Evolutionary conservation across 2,329 filamentous ascomycete species (phyloP).

Genomic region (Stachybotrys elegans): DNA sequence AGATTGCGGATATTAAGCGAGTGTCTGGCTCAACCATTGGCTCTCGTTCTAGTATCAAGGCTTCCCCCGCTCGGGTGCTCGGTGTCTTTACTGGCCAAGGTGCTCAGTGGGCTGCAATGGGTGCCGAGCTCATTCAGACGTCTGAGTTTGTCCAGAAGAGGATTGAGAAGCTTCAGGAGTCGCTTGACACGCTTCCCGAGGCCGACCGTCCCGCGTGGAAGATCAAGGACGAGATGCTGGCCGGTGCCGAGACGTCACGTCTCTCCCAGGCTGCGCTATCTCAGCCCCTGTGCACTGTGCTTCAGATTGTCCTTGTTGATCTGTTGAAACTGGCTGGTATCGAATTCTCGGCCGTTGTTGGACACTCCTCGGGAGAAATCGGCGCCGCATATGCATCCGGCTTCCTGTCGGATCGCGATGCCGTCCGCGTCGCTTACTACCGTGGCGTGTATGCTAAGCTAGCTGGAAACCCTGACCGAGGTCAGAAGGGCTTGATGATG

Average conservation of each 20-base stretch:
- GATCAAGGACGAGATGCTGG: conserved; percentile 16
- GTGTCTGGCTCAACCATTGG: background rate
- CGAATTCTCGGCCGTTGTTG: conserved; percentile 31
- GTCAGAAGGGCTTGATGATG: conserved; percentile 12
- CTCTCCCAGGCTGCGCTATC: conserved; percentile 20
- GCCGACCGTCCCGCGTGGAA: conserved; percentile 19
- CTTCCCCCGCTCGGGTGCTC: too few species aligned
- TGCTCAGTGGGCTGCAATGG: conserved; percentile 29
- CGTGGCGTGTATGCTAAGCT: background rate
- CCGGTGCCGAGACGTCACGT: conserved; percentile 6
- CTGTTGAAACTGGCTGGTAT: conserved; percentile 24
- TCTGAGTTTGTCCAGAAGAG: conserved; percentile 8
- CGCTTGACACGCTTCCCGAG: conserved; percentile 12
- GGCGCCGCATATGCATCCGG: conserved; percentile 45
- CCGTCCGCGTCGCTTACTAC: conserved; percentile 19
- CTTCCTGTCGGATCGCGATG: conserved; percentile 22
- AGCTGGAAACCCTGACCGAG: conserved; percentile 1
- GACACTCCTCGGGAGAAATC: conserved; percentile 47
- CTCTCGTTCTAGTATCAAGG: conserved; percentile 12
- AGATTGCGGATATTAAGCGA: background rate
- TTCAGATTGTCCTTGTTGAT: conserved; percentile 23
- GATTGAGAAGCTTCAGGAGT: conserved; percentile 16
- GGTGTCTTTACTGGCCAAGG: conserved; percentile 15
- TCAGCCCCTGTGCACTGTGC: conserved; percentile 24
- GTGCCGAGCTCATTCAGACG: conserved; percentile 14